Evolutionary conservation across 805 yeast genomes (phyloP).

Genomic region (Cyberlindnera japonica): DNA sequence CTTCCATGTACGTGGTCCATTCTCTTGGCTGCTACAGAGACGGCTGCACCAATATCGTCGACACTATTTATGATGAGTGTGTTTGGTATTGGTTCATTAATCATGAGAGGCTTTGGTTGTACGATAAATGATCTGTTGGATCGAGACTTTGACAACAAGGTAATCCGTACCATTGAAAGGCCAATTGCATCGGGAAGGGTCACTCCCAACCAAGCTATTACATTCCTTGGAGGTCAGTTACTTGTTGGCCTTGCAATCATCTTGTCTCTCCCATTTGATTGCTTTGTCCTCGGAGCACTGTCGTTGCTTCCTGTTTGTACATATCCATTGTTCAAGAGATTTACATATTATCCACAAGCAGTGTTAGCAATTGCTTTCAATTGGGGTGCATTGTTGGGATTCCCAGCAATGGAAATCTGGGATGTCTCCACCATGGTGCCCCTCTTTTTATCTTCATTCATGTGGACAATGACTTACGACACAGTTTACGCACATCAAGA

Average conservation of each 20-base stretch:
- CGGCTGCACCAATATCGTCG: slow-evolving; percentile 63
- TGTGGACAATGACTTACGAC: slow-evolving; percentile 96
- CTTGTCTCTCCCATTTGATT: slow-evolving; percentile 68
- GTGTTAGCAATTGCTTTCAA: slow-evolving; percentile 78
- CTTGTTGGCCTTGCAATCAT: slow-evolving; percentile 69
- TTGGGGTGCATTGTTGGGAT: slow-evolving; percentile 94
- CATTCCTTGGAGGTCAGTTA: slow-evolving; percentile 71
- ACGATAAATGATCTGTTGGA: slow-evolving; percentile 90
- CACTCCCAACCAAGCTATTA: slow-evolving; percentile 60
- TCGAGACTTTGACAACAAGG: slow-evolving; percentile 76
- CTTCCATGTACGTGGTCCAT: slow-evolving; percentile 93
- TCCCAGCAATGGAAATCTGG: slow-evolving; percentile 93
- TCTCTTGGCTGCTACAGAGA: slow-evolving; percentile 76
- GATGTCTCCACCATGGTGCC: slow-evolving; percentile 74
- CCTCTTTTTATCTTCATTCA: slow-evolving; percentile 67
- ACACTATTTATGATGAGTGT: slow-evolving; percentile 60
- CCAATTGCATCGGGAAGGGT: slow-evolving; percentile 93
- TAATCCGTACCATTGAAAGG: slow-evolving; percentile 81
- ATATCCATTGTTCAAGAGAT: slow-evolving; percentile 90
- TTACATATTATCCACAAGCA: slow-evolving; percentile 93
- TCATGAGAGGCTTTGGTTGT: slow-evolving; percentile 98
- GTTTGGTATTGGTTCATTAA: slow-evolving; percentile 78
- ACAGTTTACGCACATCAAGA: slow-evolving; percentile 98
- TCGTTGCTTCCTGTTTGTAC: slow-evolving; percentile 77
- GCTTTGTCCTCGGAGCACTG: slow-evolving; percentile 78